phyloP scores from a whole-genome alignment of 768 basidiomycete species.

The Agrocybe pediades region DNA sequence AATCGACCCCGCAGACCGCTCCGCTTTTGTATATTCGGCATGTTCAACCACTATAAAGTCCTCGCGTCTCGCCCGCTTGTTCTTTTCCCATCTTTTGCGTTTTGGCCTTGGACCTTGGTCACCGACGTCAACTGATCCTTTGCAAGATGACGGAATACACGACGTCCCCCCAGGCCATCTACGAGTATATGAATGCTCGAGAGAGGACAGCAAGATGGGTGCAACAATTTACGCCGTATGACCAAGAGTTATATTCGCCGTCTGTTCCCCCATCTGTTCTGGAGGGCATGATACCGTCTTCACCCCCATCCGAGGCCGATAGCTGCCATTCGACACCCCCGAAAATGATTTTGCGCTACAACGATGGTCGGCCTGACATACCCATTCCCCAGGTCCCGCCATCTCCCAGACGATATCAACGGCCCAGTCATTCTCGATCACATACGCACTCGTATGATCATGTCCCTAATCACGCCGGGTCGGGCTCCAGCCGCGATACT shows the following conservation, averaged over 20 bases:
- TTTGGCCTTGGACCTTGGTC: slow-evolving; percentile 16
- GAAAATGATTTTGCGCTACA: slow-evolving; percentile 70
- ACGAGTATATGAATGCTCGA: slow-evolving; percentile 57
- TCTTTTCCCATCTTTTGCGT: slow-evolving; percentile 26
- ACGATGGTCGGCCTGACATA: slow-evolving; percentile 63
- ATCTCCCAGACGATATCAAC: slow-evolving; percentile 21
- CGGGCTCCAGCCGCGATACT: slow-evolving; percentile 36
- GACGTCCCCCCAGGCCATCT: slow-evolving; percentile 56
- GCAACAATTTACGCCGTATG: slow-evolving; percentile 36
- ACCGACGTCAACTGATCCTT: slow-evolving; percentile 13
- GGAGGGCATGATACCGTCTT: slow-evolving; percentile 39
- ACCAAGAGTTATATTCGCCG: slow-evolving; percentile 53
- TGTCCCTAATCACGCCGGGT: slow-evolving; percentile 37
- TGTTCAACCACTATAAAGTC: slow-evolving; percentile 36
- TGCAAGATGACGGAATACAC: slow-evolving; percentile 68
- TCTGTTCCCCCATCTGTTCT: slow-evolving; percentile 57
- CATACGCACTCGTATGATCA: slow-evolving; percentile 29
- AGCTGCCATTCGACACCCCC: slow-evolving; percentile 63
- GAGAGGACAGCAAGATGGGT: slow-evolving; percentile 73
- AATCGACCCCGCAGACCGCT: slow-evolving; percentile 31
- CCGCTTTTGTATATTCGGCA: slow-evolving; percentile 29
- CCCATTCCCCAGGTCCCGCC: slow-evolving; percentile 45
- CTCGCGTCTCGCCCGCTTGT: slow-evolving; percentile 22
- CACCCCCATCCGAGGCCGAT: slow-evolving; percentile 48
- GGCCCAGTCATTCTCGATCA: slow-evolving; percentile 19